phyloP scores from a whole-genome alignment of 306 rosid species.

The Quercus variabilis region DNA sequence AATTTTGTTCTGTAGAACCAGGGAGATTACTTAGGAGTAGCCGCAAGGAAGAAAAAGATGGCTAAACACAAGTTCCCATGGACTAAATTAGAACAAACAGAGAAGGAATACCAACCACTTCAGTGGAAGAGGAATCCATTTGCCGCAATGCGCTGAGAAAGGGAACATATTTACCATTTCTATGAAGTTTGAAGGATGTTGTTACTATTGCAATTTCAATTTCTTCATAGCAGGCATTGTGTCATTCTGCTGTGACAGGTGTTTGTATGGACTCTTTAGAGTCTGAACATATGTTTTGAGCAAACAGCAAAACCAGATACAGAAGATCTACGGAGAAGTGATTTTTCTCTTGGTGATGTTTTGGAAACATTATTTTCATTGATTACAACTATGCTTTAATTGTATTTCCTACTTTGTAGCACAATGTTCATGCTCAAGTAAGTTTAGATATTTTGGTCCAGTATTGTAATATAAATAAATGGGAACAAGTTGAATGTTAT shows the following conservation, averaged over 20 bases:
- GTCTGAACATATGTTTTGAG: conserved; percentile 11
- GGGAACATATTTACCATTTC: not conserved
- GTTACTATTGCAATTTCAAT: conserved; percentile 7
- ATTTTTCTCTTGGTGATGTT: conserved; percentile 6
- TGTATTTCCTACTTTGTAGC: conserved; percentile 10
- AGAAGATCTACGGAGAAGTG: not conserved
- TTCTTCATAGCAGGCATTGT: conserved; percentile 6
- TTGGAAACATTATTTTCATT: not conserved
- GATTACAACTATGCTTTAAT: not conserved
- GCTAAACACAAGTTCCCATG: conserved; percentile 73
- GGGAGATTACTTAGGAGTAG: conserved; percentile 57
- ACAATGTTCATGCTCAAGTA: not conserved
- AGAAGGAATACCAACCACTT: conserved; percentile 35
- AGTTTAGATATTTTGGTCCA: not conserved
- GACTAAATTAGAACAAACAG: conserved; percentile 42
- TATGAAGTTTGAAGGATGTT: conserved; percentile 15
- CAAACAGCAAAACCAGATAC: not conserved
- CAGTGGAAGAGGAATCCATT: conserved; percentile 55
- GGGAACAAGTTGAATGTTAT: not conserved
- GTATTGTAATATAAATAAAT: not conserved
- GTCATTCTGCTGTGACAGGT: conserved; percentile 15
- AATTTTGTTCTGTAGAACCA: conserved; percentile 38
- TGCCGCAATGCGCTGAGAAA: conserved; percentile 54
- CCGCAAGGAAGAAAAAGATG: conserved; percentile 55
- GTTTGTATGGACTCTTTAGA: not conserved